Evolutionary conservation across 768 basidiomycete species (phyloP).

Genomic region (Terana coerulea): DNA sequence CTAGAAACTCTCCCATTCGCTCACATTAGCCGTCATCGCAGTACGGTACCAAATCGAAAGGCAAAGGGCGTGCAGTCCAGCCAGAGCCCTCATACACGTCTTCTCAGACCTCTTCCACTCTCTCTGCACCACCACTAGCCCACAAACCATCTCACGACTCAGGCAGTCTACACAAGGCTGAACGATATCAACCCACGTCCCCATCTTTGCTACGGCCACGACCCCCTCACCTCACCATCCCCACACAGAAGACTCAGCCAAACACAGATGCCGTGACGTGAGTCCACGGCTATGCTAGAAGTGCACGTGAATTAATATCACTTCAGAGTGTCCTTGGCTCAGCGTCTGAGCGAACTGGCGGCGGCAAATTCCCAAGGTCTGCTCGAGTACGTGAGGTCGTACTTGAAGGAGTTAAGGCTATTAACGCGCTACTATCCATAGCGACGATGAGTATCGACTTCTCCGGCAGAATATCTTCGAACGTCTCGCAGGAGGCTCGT

Average conservation of each 20-base stretch:
- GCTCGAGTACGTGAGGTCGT: conserved; percentile 50
- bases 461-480: conserved; percentile 84
- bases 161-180: conserved; percentile 19
- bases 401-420: neutral
- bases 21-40: conserved; percentile 13
- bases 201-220: conserved; percentile 15
- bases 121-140: conserved; percentile 17
- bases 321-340: conserved; percentile 67
- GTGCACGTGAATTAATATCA: conserved; percentile 6
- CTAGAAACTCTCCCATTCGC: conserved; percentile 9
- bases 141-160: conserved; percentile 17
- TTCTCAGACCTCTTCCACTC: conserved; percentile 6
- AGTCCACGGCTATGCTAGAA: conserved; percentile 17
- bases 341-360: conserved; percentile 78
- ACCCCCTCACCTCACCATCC: conserved; percentile 12
- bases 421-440: conserved; percentile 25
- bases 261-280: conserved; percentile 33
- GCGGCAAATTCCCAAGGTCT: conserved; percentile 77
- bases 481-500: conserved; percentile 57
- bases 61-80: conserved; percentile 25
- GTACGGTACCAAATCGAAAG: conserved; percentile 30
- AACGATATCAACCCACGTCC: conserved; percentile 13
- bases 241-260: conserved; percentile 18
- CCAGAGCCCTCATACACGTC: no score
- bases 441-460: conserved; percentile 83